These are phyloP conservation scores for Talaromyces sp. DNA, from an alignment of 2,329 filamentous ascomycete genomes.

Conservation along the genomic window DNA sequence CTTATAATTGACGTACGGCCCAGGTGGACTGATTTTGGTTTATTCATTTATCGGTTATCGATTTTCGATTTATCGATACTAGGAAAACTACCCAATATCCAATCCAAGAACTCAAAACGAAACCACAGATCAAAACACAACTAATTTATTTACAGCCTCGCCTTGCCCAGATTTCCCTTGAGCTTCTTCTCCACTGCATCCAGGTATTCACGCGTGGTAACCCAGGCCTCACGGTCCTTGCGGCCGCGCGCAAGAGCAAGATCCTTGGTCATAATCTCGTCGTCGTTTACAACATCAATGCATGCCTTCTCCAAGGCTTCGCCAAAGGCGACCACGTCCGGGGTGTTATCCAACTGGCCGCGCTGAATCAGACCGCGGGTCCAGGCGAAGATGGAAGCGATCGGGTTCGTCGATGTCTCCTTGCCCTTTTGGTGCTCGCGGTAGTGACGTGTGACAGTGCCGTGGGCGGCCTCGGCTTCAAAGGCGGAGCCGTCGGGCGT, in stretches of 20 bases:
- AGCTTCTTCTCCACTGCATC: conserved; percentile 86
- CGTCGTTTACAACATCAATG: conserved; percentile 85
- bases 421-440: conserved; percentile 97
- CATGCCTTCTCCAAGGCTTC: conserved; percentile 89
- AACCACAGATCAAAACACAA: neutral
- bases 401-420: conserved; percentile 97
- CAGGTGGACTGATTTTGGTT: neutral
- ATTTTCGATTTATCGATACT: neutral
- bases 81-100: neutral
- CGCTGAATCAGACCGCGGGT: conserved; percentile 90
- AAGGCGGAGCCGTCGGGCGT: conserved; percentile 96
- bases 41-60: too few species aligned
- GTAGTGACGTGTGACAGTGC: conserved; percentile 96
- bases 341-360: conserved; percentile 87
- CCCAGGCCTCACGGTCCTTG: conserved; percentile 75
- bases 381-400: conserved; percentile 98
- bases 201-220: conserved; percentile 88
- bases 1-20: too few species aligned
- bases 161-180: conserved; percentile 59
- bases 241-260: conserved; percentile 90
- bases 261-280: conserved; percentile 99
- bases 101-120: neutral
- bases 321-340: conserved; percentile 84
- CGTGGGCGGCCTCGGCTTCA: conserved; percentile 96
- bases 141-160: conserved; percentile 15